phyloP scores from a whole-genome alignment of 1,284 basidiomycete genomes.

The Coriolopsis trogii region DNA sequence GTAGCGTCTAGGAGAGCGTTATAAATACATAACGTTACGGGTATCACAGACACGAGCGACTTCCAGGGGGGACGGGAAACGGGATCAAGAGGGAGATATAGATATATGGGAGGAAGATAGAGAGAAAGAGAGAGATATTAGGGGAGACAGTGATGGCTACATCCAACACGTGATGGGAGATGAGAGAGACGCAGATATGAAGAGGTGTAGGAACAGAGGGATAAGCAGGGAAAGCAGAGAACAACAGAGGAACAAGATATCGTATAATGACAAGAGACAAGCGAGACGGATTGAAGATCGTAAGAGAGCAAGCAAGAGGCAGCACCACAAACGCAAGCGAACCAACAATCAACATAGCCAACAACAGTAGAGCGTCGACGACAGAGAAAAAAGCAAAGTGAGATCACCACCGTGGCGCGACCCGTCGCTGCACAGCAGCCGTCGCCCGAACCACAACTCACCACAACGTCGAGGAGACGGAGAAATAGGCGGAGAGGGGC shows the following conservation, averaged over 20 bases:
- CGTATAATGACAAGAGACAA: background rate
- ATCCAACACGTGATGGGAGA: slow-evolving; percentile 5
- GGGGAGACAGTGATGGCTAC: slow-evolving; percentile 8
- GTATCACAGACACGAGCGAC: slow-evolving; percentile 12
- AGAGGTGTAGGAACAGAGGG: background rate
- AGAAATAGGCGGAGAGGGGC: background rate
- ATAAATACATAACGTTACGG: slow-evolving; percentile 28
- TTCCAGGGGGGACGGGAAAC: background rate
- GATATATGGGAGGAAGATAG: background rate
- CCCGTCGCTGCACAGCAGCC: slow-evolving; percentile 4
- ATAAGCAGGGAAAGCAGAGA: too few relatives aligned
- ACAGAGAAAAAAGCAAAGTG: background rate
- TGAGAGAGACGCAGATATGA: background rate
- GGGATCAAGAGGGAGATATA: background rate
- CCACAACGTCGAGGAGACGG: background rate
- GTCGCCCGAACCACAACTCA: background rate
- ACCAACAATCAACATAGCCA: slow-evolving; percentile 10
- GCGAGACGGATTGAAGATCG: background rate
- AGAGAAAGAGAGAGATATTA: background rate
- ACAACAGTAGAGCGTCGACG: background rate
- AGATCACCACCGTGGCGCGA: slow-evolving; percentile 2
- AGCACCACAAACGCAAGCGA: slow-evolving; percentile 6
- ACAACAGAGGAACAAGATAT: background rate
- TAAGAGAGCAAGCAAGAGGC: slow-evolving; percentile 4
- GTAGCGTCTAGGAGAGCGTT: slow-evolving; percentile 19